phyloP scores from a whole-genome alignment of 495 filamentous ascomycete species.

The Annulohypoxylon nitens region DNA sequence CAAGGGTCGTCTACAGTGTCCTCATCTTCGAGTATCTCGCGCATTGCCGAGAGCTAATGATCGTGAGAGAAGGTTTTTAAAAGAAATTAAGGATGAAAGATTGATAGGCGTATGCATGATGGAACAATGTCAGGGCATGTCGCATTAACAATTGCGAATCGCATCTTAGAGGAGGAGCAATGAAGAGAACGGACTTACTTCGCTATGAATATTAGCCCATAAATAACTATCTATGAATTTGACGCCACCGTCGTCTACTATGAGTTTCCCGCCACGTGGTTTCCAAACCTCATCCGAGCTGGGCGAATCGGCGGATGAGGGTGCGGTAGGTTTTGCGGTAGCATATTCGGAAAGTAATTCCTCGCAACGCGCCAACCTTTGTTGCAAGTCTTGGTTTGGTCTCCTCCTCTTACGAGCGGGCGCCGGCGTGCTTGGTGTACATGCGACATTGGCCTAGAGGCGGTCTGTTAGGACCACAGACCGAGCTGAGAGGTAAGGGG shows the following conservation, averaged over 20 bases:
- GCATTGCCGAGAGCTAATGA: conserved; percentile 60
- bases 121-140: neutral
- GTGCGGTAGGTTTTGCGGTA: conserved; percentile 51
- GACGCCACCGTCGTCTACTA: conserved; percentile 59
- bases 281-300: conserved; percentile 55
- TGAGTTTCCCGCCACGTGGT: conserved; percentile 57
- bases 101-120: neutral
- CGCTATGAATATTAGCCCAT: conserved; percentile 57
- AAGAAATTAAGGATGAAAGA: conserved; percentile 2
- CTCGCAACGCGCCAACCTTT: conserved; percentile 63
- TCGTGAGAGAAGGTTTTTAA: conserved; percentile 24
- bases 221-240: conserved; percentile 62
- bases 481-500: neutral
- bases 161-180: neutral
- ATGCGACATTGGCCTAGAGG: conserved; percentile 59
- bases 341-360: conserved; percentile 62
- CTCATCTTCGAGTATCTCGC: conserved; percentile 60
- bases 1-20: conserved; percentile 50
- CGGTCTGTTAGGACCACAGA: conserved; percentile 20
- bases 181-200: conserved; percentile 52
- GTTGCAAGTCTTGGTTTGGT: conserved; percentile 64
- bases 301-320: conserved; percentile 34
- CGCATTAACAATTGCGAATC: neutral
- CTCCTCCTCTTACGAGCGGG: conserved; percentile 61
- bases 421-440: conserved; percentile 63